Base-by-base conservation (phyloP, 306 rosid genomes). In the Cicer chorassanicum region DNA sequence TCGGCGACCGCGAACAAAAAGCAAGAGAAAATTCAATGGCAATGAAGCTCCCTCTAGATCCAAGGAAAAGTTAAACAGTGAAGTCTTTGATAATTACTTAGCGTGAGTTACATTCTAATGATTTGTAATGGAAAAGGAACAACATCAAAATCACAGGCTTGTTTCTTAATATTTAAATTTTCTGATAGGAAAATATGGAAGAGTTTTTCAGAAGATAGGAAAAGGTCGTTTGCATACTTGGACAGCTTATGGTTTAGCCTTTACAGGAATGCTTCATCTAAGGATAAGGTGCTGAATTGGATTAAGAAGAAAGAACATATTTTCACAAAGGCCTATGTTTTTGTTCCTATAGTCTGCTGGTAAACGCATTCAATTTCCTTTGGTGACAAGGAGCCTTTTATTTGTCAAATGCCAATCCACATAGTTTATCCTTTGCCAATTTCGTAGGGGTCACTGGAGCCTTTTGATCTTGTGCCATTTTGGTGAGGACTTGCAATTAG, bases 341-440 rank as follows among this genome's bases (percentile, higher is more conserved):
- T 92, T 78, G 91, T 92, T 78, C 96, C 98, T 61, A 90, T 92
- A 65, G 88, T 92, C 72, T 86, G 90, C 84, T 92, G 96, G 98
- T 92, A 86, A 55, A 72, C 83, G 18, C 69, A 45, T 62, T 70
- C 53, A 74, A 51, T 43, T 50, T 14, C 48, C 70, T 65, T 50
- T 29, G 7, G 6, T 2, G n/a, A 18, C 42, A 7, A 40, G 13
- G 6, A 12, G 24, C 65, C 39, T 41, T 16, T 7, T 48, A 67
- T 8, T 39, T 65, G 54, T 70, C 39, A 68, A 51, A 76, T 70
- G 48, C 14, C 67, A 54, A 39, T 78, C 19, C 40, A 46, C 45
- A 21, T 64, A 57, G 67, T 63, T 54, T 19, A 70, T 82, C 42
- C 36, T 68, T 63, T 65, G 48, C 13, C 63, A 65, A 62, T 48